phyloP scores from a whole-genome alignment of 2,329 filamentous ascomycete species.

The Harringtonia aguacate region DNA sequence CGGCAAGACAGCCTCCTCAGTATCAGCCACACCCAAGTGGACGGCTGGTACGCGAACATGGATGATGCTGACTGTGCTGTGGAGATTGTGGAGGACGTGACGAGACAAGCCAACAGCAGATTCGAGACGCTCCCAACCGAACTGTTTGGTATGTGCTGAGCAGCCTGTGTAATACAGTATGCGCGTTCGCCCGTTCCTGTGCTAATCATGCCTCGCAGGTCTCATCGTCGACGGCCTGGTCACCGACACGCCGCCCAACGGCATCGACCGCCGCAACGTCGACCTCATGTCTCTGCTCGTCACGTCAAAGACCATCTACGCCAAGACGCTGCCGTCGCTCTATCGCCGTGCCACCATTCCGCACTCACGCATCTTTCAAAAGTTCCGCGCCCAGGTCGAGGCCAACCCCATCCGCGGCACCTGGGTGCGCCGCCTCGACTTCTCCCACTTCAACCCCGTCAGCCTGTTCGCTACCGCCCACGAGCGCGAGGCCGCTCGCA shows the following conservation, averaged over 20 bases:
- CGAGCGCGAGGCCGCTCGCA: constrained; percentile 64
- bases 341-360: constrained; percentile 75
- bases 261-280: constrained; percentile 63
- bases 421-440: constrained; percentile 69
- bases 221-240: constrained; percentile 66
- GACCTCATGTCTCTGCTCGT: constrained; percentile 68
- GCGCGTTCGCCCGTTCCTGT: neutral
- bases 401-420: constrained; percentile 59
- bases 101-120: neutral
- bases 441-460: constrained; percentile 76
- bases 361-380: constrained; percentile 73
- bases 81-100: constrained; percentile 3
- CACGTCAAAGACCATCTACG: constrained; percentile 65
- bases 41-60: constrained; percentile 1
- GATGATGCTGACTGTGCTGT: constrained; percentile 5
- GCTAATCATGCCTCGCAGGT: constrained; percentile 30
- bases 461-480: constrained; percentile 65
- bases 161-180: no score
- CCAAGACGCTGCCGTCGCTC: constrained; percentile 61
- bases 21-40: constrained; percentile 1
- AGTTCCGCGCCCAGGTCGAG: constrained; percentile 61
- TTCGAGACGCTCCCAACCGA: constrained; percentile 61
- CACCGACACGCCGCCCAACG: constrained; percentile 63
- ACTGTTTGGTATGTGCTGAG: constrained; percentile 60
- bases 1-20: constrained; percentile 1